These are phyloP conservation scores for Mycena belliarum DNA, from an alignment of 768 basidiomycete genomes.

Conservation along the genomic window DNA sequence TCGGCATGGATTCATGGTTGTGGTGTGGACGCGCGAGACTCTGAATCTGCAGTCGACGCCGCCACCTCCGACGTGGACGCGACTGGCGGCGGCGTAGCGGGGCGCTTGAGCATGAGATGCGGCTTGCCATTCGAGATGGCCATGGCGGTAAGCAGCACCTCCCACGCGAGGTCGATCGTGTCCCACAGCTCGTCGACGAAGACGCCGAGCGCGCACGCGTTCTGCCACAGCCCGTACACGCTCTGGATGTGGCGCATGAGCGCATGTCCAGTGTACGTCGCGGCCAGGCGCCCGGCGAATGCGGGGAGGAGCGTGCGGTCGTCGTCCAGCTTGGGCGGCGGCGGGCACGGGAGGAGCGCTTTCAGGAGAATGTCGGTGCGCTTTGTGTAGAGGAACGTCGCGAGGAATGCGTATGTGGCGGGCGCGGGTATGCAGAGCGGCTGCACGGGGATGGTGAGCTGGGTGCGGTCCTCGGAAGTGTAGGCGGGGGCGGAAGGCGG, in stretches of 20 bases:
- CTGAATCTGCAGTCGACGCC: neutral
- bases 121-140: constrained; percentile 47
- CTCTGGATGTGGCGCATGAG: constrained; percentile 49
- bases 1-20: no score
- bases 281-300: constrained; percentile 37
- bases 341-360: constrained; percentile 37
- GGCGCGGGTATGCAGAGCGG: constrained; percentile 54
- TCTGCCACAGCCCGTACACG: constrained; percentile 72
- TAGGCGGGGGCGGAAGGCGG: constrained; percentile 28
- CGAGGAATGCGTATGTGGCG: constrained; percentile 42
- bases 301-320: constrained; percentile 20
- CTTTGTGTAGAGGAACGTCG: constrained; percentile 56
- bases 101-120: constrained; percentile 19
- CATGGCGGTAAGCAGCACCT: constrained; percentile 62
- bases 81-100: neutral
- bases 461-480: constrained; percentile 31
- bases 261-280: constrained; percentile 43
- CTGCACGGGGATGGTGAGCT: constrained; percentile 49
- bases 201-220: constrained; percentile 69
- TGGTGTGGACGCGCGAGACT: constrained; percentile 2
- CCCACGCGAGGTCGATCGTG: constrained; percentile 67
- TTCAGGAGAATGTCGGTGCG: constrained; percentile 43
- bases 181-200: constrained; percentile 68
- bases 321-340: constrained; percentile 31
- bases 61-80: constrained; percentile 8